Base-by-base conservation (phyloP, 495 filamentous ascomycete genomes). In the Aspergillus carlsbadensis region DNA sequence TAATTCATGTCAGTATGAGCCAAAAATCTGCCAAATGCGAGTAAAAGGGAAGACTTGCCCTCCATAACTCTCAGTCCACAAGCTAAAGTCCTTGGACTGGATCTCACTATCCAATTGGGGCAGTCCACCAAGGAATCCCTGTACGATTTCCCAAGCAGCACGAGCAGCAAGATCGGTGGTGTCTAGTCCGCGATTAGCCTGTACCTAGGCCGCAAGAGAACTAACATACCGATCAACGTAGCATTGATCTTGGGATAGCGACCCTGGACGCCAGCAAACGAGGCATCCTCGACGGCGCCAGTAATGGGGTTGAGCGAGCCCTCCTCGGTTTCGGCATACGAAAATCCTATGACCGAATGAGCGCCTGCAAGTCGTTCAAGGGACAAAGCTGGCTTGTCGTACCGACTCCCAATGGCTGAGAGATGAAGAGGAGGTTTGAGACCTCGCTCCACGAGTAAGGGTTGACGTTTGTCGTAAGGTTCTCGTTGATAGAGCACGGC, bases 401-500 rank as follows among this genome's bases (percentile, higher is more conserved):
- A 71, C 70, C 82, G 3, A 81, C 78, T 17, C 84, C 85, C 34
- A 85, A 65, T 11, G 85, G 81, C 67, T 90, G 85, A 26, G 87
- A 87, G 39, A 92, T 76, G 61, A 85, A 92, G 10, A 92, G 71
- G 79, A 91, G 79, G 61, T 91, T 91, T 13, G 85, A 87, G 3
- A 81, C 81, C 59, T 87, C 78, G 65, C 84, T 88, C 87, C 87
- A 92, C 5, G 82, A 80, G 72, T 86, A 87, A 11, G 79, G 80
- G 64, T 85, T 83, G 15, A 80, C 66, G 44, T 72, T 73, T 13
- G 79, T 71, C 51, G 82, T 78, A 43, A 79, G 66, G 26, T 80
- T 71, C 44, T 75, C 64, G 14, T 79, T 81, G 22, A 86, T 73
- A 52, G 74, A 72, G 62, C 83, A 86, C 8, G 84, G 84, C 5